Evolutionary conservation across 2,329 filamentous ascomycete genomes (phyloP), one percentile per base, ranked within the genome.

Genomic region (Cladosporium halotolerans): DNA sequence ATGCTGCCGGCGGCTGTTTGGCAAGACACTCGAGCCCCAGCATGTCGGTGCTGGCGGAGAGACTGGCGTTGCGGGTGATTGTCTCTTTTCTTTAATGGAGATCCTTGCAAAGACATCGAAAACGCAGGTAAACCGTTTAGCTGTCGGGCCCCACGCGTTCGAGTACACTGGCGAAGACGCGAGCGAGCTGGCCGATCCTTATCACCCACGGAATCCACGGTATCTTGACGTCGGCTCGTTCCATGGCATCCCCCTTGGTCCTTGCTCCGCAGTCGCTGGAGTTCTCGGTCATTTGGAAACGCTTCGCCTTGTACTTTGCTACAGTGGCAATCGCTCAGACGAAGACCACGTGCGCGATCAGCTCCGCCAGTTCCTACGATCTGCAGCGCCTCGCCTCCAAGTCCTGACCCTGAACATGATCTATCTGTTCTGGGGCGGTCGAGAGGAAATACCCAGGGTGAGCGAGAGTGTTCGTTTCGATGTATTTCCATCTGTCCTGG

Each of bases 11-110:
- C 14, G 50, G 9, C 19, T 52, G 1, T 52, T 52, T 31, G 50
- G 50, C 42, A 45, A 40, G 14, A 52, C 36, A 23, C 42, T 52
- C n/a, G 50, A 52, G 31, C 50, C 50, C 1, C 28, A 45, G 34
- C 33, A 34, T 11, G 32, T 34, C 32, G 32, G 32, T 7, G 32
- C 7, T 11, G 32, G 32, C 11, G 32, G 32, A 34, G 7, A 7
- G 32, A 34, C 32, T 11, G 32, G 32, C 32, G 32, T 34, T 7
- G 7, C 32, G 11, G 32, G 32, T 7, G 32, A 11, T 11, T 34
- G 32, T 11, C 11, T 34, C 7, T 34, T 34, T 11, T 34, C 32
- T 11, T 7, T 34, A 34, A 7, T 34, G 11, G 32, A 34, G 7
- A 11, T 34, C 32, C 32, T 34, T 11, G 32, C 32, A 11, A 11